Base-by-base conservation (phyloP, 306 rosid species). In the Crotalaria pallida region DNA sequence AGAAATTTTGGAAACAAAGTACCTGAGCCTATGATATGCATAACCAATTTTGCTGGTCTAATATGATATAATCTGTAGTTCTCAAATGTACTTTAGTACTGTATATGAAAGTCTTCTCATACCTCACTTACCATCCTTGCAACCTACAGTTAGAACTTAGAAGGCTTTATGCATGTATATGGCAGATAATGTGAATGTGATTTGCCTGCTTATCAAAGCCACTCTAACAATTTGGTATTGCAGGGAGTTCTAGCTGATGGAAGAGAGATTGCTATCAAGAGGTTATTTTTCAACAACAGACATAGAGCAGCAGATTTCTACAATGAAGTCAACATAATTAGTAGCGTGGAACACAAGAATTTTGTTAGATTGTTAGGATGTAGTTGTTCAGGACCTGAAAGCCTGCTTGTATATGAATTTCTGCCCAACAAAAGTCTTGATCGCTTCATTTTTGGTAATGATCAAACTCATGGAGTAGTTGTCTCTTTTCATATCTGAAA, bases 311-410 rank as follows among this genome's bases (percentile, higher is more conserved):
- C 76, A 29, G 95, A 87, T 73, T 94, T 94, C 87, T 94, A 80
- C 72, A 94, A 90, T 24, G 97, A 94, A 86, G 87, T 94, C 41
- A 83, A 87, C 86, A 88, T 94, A 68, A 87, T 94, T 43, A 88
- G 96, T 69, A 79, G 88, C 3, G 92, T 88, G 33, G 92, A 94
- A 76, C 97, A 94, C 81, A 94, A 84, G 71, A 91, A 88, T 75
- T 73, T 94, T 31, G 96, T 91, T 27, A 84, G 96, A 59, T 53
- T 94, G 62, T 77, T 88, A 65, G 99, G 99, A 27, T 94, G 97
- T 87, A 84, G 96, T 69, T 90, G 95, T 60, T 83, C 97, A 11
- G 96, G 97, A 79, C 95, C 99, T 12, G 99, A 94, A 82, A 94
- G 96, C 79, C 88, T 90, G 27, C 97, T 94, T 16, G 90, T 94